Conservation (phyloP, 116 monocot species). For the Papilionanthe hybrid region DNA sequence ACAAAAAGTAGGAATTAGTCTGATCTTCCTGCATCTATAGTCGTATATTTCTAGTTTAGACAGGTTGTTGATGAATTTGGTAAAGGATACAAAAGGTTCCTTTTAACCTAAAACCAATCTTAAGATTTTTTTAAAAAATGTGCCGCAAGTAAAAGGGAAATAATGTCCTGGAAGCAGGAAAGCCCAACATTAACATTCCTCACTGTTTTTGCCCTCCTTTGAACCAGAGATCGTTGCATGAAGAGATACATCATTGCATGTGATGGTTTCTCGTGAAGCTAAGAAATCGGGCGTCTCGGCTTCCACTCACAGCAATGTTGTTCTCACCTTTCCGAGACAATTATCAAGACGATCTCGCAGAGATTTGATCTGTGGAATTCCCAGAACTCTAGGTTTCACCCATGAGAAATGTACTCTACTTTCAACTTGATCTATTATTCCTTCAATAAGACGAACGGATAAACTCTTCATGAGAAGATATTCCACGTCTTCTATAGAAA, state of each 20-base stretch:
- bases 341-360: slow-evolving; percentile 62
- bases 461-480: slow-evolving; percentile 97
- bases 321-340: slow-evolving; percentile 76
- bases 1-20: too few species aligned
- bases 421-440: slow-evolving; percentile 92
- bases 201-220: not conserved
- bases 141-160: not conserved
- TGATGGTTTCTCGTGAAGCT: slow-evolving; percentile 27
- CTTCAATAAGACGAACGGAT: slow-evolving; percentile 93
- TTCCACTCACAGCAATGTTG: slow-evolving; percentile 73
- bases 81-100: not conserved
- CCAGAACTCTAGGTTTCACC: slow-evolving; percentile 93
- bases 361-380: slow-evolving; percentile 69
- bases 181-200: not conserved
- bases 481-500: slow-evolving; percentile 86
- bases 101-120: not conserved
- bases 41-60: not conserved
- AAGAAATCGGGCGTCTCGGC: slow-evolving; percentile 85
- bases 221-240: not conserved
- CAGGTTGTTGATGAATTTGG: not conserved
- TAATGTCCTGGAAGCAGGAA: not conserved
- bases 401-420: slow-evolving; percentile 83
- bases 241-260: not conserved
- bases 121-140: not conserved
- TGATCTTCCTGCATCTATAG: not conserved